Evolutionary conservation across 345 rosid species (phyloP).

Genomic region (Salix arbutifolia): DNA sequence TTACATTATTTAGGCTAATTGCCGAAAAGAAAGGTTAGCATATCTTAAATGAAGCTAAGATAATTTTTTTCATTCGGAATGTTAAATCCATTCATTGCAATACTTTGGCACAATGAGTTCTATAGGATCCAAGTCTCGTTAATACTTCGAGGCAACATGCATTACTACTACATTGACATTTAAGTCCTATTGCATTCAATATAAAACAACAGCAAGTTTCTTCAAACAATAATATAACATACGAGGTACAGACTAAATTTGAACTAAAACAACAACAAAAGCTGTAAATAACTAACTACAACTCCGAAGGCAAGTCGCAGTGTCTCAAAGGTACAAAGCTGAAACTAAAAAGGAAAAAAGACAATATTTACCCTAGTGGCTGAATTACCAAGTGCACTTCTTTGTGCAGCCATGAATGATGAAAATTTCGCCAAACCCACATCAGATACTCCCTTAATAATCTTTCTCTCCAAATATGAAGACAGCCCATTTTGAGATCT

Average conservation of each 20-base stretch:
- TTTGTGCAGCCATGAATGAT: background rate
- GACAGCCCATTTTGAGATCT: background rate
- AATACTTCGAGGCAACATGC: background rate
- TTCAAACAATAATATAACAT: background rate
- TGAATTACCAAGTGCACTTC: background rate
- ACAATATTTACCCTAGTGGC: conserved; percentile 7
- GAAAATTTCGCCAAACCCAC: conserved; percentile 15
- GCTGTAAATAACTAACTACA: background rate
- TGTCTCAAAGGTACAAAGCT: background rate
- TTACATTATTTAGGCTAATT: background rate
- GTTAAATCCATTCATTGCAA: background rate
- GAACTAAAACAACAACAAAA: background rate
- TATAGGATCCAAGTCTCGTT: background rate
- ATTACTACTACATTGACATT: background rate
- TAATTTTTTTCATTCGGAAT: background rate
- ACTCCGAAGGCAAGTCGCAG: background rate
- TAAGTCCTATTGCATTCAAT: background rate
- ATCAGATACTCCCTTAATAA: conserved; percentile 7
- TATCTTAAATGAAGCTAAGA: background rate
- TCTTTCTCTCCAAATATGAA: background rate
- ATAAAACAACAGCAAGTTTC: background rate
- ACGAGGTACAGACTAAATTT: background rate
- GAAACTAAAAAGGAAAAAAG: background rate
- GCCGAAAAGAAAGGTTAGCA: background rate
- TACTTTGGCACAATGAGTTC: background rate